Base-by-base conservation (phyloP, 768 basidiomycete genomes). In the Boletus patriciae region DNA sequence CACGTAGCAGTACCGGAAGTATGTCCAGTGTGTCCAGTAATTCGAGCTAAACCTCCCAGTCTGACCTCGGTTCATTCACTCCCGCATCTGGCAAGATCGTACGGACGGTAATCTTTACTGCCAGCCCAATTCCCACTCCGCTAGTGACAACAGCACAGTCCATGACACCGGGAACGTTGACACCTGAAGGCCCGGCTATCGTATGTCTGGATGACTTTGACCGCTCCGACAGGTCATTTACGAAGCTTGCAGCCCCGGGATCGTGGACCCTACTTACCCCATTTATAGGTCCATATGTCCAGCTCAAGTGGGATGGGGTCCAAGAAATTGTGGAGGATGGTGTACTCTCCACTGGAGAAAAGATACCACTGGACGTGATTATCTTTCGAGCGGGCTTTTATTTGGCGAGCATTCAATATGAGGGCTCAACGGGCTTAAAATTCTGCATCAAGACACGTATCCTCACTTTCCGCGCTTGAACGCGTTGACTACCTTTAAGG, bases 211-310 rank as follows among this genome's bases (percentile, higher is more conserved):
- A 36, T 34, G 19, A 44, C 27, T 19, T 59, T 29, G 46, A 46
- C 21, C 18, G 25, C 18, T 46, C 43, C 29, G 37, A 47, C n/a
- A 18, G 12, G 27, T 12, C 12, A 10, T n/a, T 40, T 15, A 38
- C 21, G 16, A 23, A 33, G 21, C 15, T 42, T 36, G 37, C 48
- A 83, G 83, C 79, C 42, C 78, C 80, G 83, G 29, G 9, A 80
- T 88, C 34, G 74, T 82, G 78, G 77, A 55, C 31, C 52, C 21
- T 34, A 66, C 77, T n/a, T 25, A 25, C 25, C 25, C 25, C 25
- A 67, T 87, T 29, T 27, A 40, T 11, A 38, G 37, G 27, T 75
- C 81, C 2, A 86, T n/a, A 88, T 66, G 80, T 87, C 34, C 70
- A 70, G 19, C 59, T 87, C 43, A 68, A 62, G 18, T 84, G 50